phyloP scores from a whole-genome alignment of 371 early-diverging fungal species.

The Capniomyces stellatus region DNA sequence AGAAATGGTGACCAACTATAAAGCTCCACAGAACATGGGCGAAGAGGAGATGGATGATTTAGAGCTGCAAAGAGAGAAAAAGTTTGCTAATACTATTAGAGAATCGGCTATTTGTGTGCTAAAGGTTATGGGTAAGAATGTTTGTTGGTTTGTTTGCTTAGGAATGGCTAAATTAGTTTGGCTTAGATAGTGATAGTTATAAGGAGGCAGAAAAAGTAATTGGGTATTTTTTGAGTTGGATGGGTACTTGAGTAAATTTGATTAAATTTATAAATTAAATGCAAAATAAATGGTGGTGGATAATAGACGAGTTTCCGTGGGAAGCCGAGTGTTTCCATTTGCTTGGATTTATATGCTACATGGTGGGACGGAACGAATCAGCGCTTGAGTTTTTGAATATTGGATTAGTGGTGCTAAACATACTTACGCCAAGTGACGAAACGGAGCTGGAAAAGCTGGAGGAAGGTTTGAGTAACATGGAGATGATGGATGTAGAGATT shows the following conservation, averaged over 20 bases:
- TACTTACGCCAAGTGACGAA: background rate
- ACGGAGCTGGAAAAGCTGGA: background rate
- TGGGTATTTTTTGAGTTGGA: background rate
- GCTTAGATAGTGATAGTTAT: background rate
- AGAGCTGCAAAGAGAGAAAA: no score
- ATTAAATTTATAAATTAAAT: background rate
- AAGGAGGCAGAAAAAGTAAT: background rate
- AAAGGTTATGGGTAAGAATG: background rate
- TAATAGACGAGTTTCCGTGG: constrained; percentile 18
- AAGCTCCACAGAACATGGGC: no score
- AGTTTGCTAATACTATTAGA: no score
- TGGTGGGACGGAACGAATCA: constrained; percentile 14
- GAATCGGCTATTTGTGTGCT: background rate
- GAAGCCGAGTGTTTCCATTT: constrained; percentile 26
- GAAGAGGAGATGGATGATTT: no score
- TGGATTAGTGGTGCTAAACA: constrained; percentile 8
- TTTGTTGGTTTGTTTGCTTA: background rate
- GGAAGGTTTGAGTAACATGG: background rate
- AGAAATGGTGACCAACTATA: no score
- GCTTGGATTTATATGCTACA: constrained; percentile 23
- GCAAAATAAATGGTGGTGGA: background rate
- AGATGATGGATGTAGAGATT: background rate
- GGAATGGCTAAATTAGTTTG: background rate
- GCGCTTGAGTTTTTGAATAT: constrained; percentile 15
- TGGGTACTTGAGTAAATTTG: background rate